Base-by-base conservation (phyloP, 768 basidiomycete genomes). In the Hericium alpestre region DNA sequence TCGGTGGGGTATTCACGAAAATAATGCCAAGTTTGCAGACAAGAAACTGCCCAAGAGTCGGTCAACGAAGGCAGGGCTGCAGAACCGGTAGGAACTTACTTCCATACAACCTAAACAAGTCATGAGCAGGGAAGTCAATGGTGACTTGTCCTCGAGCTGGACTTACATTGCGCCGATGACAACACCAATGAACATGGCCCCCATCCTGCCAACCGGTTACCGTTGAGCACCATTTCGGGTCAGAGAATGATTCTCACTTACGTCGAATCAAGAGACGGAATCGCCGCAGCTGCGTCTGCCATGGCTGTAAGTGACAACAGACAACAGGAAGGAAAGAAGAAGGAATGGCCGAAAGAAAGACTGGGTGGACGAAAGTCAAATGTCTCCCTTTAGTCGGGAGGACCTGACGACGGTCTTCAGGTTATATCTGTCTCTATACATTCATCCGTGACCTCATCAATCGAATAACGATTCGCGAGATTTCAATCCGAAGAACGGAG, bases 1-100 rank as follows among this genome's bases (percentile, higher is more conserved):
- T 58, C 57, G 11, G n/a, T 27, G 4, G 25, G 25, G 46, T 47
- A 58, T 25, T 46, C 41, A 13, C 22, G 27, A 23, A 32, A 54
- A 15, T 58, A 58, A 40, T 55, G 38, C 53, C 53, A 58, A 11
- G 53, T 50, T 41, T 58, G 53, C 15, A 56, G n/a, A 5, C 23
- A 49, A 4, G 55, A 15, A 6, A 56, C 50, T 51, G 12, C 18
- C 5, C 12, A 32, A 16, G 27, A 27, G 22, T 25, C 20, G 8
- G 20, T 3, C 16, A 46, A 13, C 3, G 11, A 9, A 20, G n/a
- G 8, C n/a, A n/a, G 9, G 20, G 1, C 43, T n/a, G 15, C n/a
- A 10, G 16, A n/a, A 15, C 8, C 18, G 43, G 3, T 18, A 46
- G 9, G 8, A 5, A 20, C 16, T 20, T 18, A 46, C 43, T 20